phyloP scores from a whole-genome alignment of 495 filamentous ascomycete species.

The Aspergillus bridgeri region DNA sequence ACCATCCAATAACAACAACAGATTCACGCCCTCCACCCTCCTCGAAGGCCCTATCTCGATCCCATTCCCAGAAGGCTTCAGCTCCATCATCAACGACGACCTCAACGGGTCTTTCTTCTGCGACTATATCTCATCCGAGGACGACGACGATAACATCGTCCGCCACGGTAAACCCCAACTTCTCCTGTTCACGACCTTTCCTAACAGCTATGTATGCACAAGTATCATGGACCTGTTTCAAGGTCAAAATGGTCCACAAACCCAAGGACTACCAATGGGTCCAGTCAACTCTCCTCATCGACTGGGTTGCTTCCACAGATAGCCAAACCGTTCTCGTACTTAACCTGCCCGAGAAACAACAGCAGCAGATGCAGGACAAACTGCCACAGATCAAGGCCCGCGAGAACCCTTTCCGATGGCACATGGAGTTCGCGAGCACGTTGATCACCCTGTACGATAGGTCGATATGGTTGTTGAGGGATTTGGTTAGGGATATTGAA shows the following conservation, averaged over 20 bases:
- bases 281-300: conserved; percentile 9
- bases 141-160: not conserved
- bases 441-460: conserved; percentile 9
- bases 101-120: conserved; percentile 19
- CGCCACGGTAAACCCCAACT: conserved; percentile 1
- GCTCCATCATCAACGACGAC: conserved; percentile 25
- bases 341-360: conserved; percentile 4
- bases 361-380: not conserved
- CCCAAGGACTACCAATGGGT: conserved; percentile 9
- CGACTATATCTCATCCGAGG: conserved; percentile 1
- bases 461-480: conserved; percentile 16
- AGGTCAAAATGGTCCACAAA: conserved; percentile 8
- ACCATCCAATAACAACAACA: not conserved
- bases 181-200: too few species aligned
- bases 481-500: conserved; percentile 16
- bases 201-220: too few species aligned
- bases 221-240: conserved; percentile 17
- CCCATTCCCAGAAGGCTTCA: not conserved
- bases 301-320: not conserved
- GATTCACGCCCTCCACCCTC: not conserved
- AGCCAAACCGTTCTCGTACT: conserved; percentile 7
- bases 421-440: conserved; percentile 9
- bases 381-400: not conserved
- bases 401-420: conserved; percentile 13
- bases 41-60: not conserved